These are phyloP conservation scores for Brachypodium distachyon DNA, from an alignment of 202 grass and related monocot genomes.

Conservation along the genomic window DNA sequence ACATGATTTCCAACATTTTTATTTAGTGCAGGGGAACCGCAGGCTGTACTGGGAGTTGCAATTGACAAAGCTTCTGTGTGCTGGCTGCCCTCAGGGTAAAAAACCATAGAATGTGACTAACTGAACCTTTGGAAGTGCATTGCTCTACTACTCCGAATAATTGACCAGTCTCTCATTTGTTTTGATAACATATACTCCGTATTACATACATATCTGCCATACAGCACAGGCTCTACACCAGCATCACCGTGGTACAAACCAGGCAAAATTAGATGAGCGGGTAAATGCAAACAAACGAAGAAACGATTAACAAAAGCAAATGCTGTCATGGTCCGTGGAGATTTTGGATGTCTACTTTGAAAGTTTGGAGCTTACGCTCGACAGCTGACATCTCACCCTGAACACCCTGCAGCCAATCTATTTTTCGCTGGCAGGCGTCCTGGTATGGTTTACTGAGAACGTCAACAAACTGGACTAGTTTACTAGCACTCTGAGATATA, in stretches of 20 bases:
- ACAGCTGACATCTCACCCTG: slow-evolving; percentile 48
- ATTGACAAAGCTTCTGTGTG: background rate
- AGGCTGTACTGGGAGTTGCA: too few species aligned
- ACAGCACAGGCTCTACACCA: background rate
- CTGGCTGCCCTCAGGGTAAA: background rate
- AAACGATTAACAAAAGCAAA: background rate
- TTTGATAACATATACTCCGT: background rate
- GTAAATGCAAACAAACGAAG: slow-evolving; percentile 5
- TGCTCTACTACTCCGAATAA: background rate
- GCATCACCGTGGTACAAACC: background rate
- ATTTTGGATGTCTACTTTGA: slow-evolving; percentile 88
- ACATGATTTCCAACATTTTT: background rate
- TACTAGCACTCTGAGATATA: slow-evolving; percentile 39
- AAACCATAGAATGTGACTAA: background rate
- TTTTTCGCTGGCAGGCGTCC: slow-evolving; percentile 55
- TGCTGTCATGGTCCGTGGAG: slow-evolving; percentile 38
- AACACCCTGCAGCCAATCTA: slow-evolving; percentile 52
- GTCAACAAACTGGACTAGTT: slow-evolving; percentile 64
- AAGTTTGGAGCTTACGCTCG: slow-evolving; percentile 63
- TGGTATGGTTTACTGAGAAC: slow-evolving; percentile 60
- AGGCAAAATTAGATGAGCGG: slow-evolving; percentile 18
- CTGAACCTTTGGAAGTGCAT: background rate
- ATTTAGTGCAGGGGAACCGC: too few species aligned
- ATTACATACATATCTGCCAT: background rate
- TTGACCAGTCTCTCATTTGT: background rate